phyloP scores from a whole-genome alignment of 805 yeast genomes.

The Metschnikowia arizonensis region DNA sequence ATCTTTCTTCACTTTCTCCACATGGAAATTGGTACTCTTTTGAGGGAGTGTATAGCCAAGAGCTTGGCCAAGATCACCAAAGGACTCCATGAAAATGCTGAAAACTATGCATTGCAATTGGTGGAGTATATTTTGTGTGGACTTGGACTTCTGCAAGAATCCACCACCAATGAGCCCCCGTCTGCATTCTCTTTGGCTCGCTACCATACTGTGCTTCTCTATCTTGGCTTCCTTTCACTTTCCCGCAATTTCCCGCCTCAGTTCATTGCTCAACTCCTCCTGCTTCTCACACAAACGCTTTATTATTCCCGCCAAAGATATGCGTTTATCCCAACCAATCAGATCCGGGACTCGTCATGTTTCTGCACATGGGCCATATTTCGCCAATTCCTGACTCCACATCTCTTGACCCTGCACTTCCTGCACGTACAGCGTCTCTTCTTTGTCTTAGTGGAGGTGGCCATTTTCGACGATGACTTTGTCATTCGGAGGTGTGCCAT shows the following conservation, averaged over 20 bases:
- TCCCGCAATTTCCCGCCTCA: slow-evolving; percentile 24
- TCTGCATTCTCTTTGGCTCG: slow-evolving; percentile 34
- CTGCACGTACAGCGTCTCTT: slow-evolving; percentile 22
- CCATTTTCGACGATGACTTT: slow-evolving; percentile 70
- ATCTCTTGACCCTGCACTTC: slow-evolving; percentile 14
- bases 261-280: slow-evolving; percentile 23
- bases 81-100: slow-evolving; percentile 29
- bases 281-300: slow-evolving; percentile 43
- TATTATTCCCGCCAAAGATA: slow-evolving; percentile 56
- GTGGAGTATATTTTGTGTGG: slow-evolving; percentile 25
- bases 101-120: slow-evolving; percentile 43
- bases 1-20: slow-evolving; percentile 33
- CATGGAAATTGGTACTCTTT: slow-evolving; percentile 46
- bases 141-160: not conserved
- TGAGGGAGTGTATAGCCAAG: slow-evolving; percentile 66
- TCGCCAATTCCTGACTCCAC: slow-evolving; percentile 30
- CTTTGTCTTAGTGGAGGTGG: slow-evolving; percentile 43
- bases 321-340: slow-evolving; percentile 55
- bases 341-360: slow-evolving; percentile 80
- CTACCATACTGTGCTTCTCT: slow-evolving; percentile 58
- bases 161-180: no score
- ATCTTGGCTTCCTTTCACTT: slow-evolving; percentile 44
- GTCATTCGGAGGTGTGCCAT: slow-evolving; percentile 75
- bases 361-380: slow-evolving; percentile 79
- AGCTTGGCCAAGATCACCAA: slow-evolving; percentile 50